These are phyloP conservation scores for Solanum stenotomum DNA, from an alignment of 257 asterid genomes.

Conservation along the genomic window DNA sequence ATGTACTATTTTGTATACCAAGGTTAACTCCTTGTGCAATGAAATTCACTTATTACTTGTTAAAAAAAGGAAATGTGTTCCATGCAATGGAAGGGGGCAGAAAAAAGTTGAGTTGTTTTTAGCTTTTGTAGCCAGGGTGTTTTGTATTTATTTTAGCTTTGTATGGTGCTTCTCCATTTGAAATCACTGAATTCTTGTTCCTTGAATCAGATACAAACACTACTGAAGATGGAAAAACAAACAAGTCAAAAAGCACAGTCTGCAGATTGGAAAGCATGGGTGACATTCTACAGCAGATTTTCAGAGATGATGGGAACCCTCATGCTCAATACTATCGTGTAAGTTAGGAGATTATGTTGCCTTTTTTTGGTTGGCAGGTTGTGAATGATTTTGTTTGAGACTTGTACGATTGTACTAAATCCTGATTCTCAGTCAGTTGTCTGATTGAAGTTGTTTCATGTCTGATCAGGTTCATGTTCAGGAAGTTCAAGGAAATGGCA, in stretches of 20 bases:
- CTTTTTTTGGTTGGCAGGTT: neutral
- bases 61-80: neutral
- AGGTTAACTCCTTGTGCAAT: neutral
- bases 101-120: neutral
- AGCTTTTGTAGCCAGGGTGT: neutral
- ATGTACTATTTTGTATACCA: neutral
- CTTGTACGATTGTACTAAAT: neutral
- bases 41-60: neutral
- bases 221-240: slow-evolving; percentile 46
- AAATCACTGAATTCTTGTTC: slow-evolving; percentile 4
- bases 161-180: neutral
- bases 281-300: slow-evolving; percentile 64
- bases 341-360: slow-evolving; percentile 23
- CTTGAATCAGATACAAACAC: slow-evolving; percentile 43
- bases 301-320: slow-evolving; percentile 44
- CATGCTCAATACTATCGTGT: slow-evolving; percentile 92
- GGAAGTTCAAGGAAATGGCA: slow-evolving; percentile 56
- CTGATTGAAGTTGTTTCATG: slow-evolving; percentile 14
- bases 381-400: neutral
- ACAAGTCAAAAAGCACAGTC: slow-evolving; percentile 43
- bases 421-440: neutral
- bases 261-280: slow-evolving; percentile 82
- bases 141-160: neutral
- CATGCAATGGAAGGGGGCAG: neutral
- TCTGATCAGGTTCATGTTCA: slow-evolving; percentile 70